Percentiles rank a stretch among this genome's conserved stretches.
Conservation (phyloP, 2,329 filamentous ascomycete species). For the Ceratocystis cubensis region DNA sequence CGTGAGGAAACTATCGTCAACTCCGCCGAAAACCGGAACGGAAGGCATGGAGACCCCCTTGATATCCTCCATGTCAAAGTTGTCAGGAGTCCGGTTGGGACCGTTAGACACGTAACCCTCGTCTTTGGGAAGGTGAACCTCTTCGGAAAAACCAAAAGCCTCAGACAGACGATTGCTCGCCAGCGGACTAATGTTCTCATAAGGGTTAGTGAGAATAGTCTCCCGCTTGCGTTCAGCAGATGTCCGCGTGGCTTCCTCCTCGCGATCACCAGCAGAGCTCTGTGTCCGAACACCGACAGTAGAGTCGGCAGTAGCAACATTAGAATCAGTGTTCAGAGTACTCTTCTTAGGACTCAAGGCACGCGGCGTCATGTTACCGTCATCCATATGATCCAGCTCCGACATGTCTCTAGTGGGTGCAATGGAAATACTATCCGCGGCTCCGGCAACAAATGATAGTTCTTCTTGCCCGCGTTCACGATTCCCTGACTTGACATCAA, state of each 20-base stretch:
- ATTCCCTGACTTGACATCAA: constrained; percentile 28
- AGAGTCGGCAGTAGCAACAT: constrained; percentile 37
- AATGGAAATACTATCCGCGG: constrained; percentile 18
- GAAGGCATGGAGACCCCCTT: constrained; percentile 36
- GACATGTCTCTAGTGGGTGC: constrained; percentile 11
- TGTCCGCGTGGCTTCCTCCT: constrained; percentile 31
- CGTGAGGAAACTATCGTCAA: constrained; percentile 55
- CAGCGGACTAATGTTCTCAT: constrained; percentile 51
- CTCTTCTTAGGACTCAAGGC: constrained; percentile 20
- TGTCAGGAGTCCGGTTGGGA: constrained; percentile 42
- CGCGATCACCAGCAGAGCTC: constrained; percentile 28
- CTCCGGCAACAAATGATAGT: constrained; percentile 19
- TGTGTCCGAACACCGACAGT: background rate
- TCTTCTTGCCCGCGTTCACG: constrained; percentile 20
- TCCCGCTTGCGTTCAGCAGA: constrained; percentile 51
- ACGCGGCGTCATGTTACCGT: constrained; percentile 39
- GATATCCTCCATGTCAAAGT: constrained; percentile 33
- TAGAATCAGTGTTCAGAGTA: constrained; percentile 36
- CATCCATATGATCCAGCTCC: constrained; percentile 4
- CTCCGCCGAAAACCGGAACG: constrained; percentile 30
- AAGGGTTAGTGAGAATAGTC: constrained; percentile 54
- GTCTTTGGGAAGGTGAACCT: constrained; percentile 34
- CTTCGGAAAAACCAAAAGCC: constrained; percentile 31
- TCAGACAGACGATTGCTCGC: constrained; percentile 42
- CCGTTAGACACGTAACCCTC: constrained; percentile 84